A percentile compares a stretch with the other conserved stretches of the same genome.
phyloP scores from a whole-genome alignment of 2,329 filamentous ascomycete species.

The Lachnellula hyalina region DNA sequence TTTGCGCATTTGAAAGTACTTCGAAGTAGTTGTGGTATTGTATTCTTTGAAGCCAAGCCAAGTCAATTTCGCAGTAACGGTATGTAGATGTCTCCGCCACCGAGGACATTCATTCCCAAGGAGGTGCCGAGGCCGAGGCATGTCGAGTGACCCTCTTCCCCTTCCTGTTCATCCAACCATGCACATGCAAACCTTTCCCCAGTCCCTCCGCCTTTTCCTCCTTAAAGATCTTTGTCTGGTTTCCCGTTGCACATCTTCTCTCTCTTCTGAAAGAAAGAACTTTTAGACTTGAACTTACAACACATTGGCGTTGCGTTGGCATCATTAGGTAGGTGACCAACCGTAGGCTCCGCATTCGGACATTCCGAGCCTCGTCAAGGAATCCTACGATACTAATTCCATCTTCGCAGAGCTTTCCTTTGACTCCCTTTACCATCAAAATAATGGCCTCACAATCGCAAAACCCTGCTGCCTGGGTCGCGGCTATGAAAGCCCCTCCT shows the following conservation, averaged over 20 bases:
- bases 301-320: not conserved
- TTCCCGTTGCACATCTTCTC: not conserved
- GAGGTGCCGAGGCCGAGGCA: no score
- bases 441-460: not conserved
- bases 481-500: slow-evolving; percentile 22
- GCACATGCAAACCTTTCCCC: not conserved
- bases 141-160: not conserved
- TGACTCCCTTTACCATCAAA: not conserved
- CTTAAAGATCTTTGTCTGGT: not conserved
- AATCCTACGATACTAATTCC: no score
- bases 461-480: slow-evolving; percentile 23
- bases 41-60: no score
- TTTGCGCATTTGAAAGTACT: no score
- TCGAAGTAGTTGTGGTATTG: no score
- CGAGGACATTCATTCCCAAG: no score
- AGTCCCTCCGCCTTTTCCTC: not conserved
- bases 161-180: not conserved
- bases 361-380: no score
- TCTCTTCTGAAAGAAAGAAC: no score
- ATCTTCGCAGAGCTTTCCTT: not conserved
- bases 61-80: no score
- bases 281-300: no score
- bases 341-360: not conserved
- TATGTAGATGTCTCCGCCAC: no score
- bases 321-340: not conserved